Conservation (phyloP, 306 rosid genomes). For the Mimosa bimucronata region DNA sequence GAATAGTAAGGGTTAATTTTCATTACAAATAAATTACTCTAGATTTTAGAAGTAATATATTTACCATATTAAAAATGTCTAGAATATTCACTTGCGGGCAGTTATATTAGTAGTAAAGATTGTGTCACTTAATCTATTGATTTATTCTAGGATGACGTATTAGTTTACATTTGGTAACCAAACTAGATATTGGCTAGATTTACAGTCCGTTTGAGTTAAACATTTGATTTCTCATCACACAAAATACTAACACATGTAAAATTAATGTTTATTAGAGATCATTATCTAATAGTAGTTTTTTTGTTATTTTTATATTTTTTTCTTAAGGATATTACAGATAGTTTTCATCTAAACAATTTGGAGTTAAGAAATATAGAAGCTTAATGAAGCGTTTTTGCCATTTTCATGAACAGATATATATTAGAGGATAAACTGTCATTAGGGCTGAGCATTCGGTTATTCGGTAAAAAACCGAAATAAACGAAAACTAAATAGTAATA, state of each 20-base stretch:
- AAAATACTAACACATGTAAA: not conserved
- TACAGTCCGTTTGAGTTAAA: not conserved
- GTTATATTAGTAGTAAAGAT: not conserved
- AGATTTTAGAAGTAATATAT: not conserved
- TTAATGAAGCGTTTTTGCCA: too few relatives aligned
- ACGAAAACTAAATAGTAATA: too few relatives aligned
- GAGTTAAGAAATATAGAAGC: not conserved
- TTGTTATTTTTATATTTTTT: not conserved
- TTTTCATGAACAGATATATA: too few relatives aligned
- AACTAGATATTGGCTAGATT: not conserved
- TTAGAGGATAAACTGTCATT: not conserved
- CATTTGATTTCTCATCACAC: not conserved
- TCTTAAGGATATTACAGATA: not conserved
- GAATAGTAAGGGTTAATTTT: not conserved
- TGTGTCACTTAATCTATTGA: not conserved
- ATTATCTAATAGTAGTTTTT: not conserved
- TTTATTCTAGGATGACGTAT: not conserved
- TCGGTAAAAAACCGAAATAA: too few relatives aligned
- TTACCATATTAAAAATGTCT: not conserved
- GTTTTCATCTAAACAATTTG: not conserved
- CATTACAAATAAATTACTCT: not conserved
- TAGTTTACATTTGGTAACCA: not conserved
- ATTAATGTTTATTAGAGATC: not conserved
- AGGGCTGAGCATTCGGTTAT: too few relatives aligned
- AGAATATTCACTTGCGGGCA: not conserved